phyloP scores from a whole-genome alignment of 1,139 yeast genomes.

The Lodderomyces beijingensis region DNA sequence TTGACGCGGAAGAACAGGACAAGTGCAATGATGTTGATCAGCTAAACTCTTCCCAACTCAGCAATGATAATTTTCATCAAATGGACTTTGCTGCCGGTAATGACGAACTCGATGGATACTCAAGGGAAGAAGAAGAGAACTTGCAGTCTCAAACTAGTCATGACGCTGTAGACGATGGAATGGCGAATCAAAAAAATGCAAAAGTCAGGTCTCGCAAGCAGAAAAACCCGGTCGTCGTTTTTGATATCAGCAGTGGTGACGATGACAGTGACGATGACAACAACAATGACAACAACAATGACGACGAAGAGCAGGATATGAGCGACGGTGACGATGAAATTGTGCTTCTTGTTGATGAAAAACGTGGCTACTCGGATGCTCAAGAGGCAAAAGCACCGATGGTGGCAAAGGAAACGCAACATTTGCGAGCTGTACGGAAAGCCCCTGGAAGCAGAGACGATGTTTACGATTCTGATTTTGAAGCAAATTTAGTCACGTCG shows the following conservation, averaged over 20 bases:
- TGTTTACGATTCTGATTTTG: constrained; percentile 4
- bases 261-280: not conserved
- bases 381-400: not conserved
- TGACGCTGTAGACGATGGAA: not conserved
- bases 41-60: constrained; percentile 4
- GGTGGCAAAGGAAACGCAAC: not conserved
- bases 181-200: not conserved
- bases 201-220: not conserved
- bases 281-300: not conserved
- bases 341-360: not conserved
- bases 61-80: constrained; percentile 11
- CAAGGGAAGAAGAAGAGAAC: no score
- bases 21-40: not conserved
- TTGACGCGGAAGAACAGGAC: not conserved
- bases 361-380: not conserved
- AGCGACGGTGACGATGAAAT: constrained; percentile 1
- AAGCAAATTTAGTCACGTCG: constrained; percentile 6
- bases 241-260: not conserved
- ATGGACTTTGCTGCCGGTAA: constrained; percentile 8
- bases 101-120: constrained; percentile 1
- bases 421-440: not conserved
- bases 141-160: no score
- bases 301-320: not conserved
- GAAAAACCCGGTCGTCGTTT: not conserved
- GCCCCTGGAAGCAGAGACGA: not conserved